Evolutionary conservation across 1,284 basidiomycete genomes (phyloP).

Genomic region (Calocybe gambosa): DNA sequence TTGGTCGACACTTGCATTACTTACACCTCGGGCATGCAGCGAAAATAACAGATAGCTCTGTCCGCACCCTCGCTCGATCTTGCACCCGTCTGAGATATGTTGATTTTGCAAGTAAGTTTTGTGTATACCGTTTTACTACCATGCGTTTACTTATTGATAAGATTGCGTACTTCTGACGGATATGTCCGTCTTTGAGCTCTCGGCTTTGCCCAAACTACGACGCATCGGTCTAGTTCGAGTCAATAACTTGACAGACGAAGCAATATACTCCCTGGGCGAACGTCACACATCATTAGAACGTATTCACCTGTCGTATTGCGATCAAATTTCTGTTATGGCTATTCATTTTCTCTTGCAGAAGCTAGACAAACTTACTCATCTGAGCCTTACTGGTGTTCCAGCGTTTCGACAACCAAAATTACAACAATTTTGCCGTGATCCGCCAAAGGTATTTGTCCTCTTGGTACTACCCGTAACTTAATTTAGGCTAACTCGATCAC

Average conservation of each 20-base stretch:
- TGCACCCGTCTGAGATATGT: conserved; percentile 96
- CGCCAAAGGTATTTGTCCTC: conserved; percentile 60
- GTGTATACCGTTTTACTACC: conserved; percentile 46
- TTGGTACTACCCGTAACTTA: neutral
- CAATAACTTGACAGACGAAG: conserved; percentile 88
- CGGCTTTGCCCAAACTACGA: conserved; percentile 84
- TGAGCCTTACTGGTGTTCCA: conserved; percentile 94
- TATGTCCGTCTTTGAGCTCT: conserved; percentile 89
- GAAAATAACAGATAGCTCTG: conserved; percentile 87
- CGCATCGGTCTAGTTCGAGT: conserved; percentile 95
- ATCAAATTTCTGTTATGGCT: conserved; percentile 89
- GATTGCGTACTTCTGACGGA: conserved; percentile 90
- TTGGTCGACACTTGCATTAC: conserved; percentile 93
- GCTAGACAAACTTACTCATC: conserved; percentile 85
- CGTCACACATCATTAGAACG: conserved; percentile 84
- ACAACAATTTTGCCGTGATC: conserved; percentile 85
- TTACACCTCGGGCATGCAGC: conserved; percentile 90
- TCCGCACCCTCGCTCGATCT: conserved; percentile 76
- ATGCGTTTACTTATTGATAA: conserved; percentile 24
- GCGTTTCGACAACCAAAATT: conserved; percentile 84
- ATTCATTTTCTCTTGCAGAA: conserved; percentile 88
- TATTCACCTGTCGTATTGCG: conserved; percentile 96
- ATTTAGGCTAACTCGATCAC: neutral
- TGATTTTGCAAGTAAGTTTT: conserved; percentile 90
- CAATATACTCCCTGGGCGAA: conserved; percentile 83